Evolutionary conservation across 805 yeast genomes (phyloP).

Genomic region (Starmerella sp.): DNA sequence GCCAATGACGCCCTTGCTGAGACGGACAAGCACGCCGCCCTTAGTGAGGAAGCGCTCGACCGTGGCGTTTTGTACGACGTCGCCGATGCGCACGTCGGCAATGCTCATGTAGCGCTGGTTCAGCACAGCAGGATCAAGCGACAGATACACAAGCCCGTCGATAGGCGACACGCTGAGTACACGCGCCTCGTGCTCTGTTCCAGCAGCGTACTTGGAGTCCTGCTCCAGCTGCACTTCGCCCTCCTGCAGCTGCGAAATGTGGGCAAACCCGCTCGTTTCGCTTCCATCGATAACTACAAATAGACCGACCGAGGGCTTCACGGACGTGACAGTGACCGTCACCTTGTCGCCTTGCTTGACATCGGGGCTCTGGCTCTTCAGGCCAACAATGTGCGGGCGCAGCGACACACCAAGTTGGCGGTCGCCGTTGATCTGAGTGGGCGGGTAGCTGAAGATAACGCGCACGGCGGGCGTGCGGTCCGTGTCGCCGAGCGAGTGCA

Average conservation of each 20-base stretch:
- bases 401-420: constrained; percentile 56
- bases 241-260: constrained; percentile 49
- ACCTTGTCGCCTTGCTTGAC: constrained; percentile 64
- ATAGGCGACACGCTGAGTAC: constrained; percentile 55
- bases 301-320: constrained; percentile 33
- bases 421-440: constrained; percentile 27
- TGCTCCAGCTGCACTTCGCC: constrained; percentile 19
- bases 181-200: constrained; percentile 65
- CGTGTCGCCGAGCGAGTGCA: constrained; percentile 42
- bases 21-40: constrained; percentile 55
- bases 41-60: constrained; percentile 47
- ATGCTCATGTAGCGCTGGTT: constrained; percentile 54
- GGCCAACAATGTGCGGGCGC: constrained; percentile 42
- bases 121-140: constrained; percentile 56
- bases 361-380: constrained; percentile 31
- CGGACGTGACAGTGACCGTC: constrained; percentile 50
- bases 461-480: constrained; percentile 9
- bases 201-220: constrained; percentile 27
- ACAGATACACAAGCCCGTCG: constrained; percentile 57
- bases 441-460: constrained; percentile 22
- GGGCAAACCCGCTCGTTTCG: constrained; percentile 51
- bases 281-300: constrained; percentile 39
- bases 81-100: constrained; percentile 70
- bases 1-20: constrained; percentile 55
- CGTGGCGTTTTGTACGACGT: constrained; percentile 42